These are phyloP conservation scores for Psilocybe cyanescens DNA, from an alignment of 768 basidiomycete species.

Conservation along the genomic window DNA sequence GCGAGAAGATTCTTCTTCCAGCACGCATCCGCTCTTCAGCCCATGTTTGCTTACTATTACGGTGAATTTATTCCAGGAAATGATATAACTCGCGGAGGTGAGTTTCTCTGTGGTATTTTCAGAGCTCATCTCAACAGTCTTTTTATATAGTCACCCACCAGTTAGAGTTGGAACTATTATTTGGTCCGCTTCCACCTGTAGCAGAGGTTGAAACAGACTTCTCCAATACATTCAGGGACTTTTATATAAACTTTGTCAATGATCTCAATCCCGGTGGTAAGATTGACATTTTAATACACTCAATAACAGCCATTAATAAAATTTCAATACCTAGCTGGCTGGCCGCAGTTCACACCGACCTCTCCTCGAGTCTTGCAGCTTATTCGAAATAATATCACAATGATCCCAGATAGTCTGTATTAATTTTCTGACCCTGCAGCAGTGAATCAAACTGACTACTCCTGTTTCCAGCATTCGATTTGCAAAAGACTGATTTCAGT, in stretches of 20 bases:
- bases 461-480: constrained; percentile 40
- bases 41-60: constrained; percentile 59
- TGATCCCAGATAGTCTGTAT: constrained; percentile 53
- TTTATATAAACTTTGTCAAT: constrained; percentile 59
- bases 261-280: constrained; percentile 59
- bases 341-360: constrained; percentile 45
- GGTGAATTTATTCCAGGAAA: constrained; percentile 61
- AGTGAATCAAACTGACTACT: neutral
- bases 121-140: neutral
- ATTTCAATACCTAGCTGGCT: constrained; percentile 30
- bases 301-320: neutral
- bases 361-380: constrained; percentile 50
- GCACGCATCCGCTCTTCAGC: constrained; percentile 47
- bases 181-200: constrained; percentile 45
- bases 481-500: constrained; percentile 44
- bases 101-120: neutral
- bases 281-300: constrained; percentile 25
- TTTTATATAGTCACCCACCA: constrained; percentile 47
- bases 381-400: constrained; percentile 53
- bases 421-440: neutral
- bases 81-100: constrained; percentile 50
- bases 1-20: constrained; percentile 54
- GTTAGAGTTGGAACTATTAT: constrained; percentile 51
- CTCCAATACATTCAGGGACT: constrained; percentile 50
- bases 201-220: constrained; percentile 45